Evolutionary conservation across 2,329 filamentous ascomycete species (phyloP), one percentile per base, ranked within the genome.

Genomic region (Claviceps humidiphila): DNA sequence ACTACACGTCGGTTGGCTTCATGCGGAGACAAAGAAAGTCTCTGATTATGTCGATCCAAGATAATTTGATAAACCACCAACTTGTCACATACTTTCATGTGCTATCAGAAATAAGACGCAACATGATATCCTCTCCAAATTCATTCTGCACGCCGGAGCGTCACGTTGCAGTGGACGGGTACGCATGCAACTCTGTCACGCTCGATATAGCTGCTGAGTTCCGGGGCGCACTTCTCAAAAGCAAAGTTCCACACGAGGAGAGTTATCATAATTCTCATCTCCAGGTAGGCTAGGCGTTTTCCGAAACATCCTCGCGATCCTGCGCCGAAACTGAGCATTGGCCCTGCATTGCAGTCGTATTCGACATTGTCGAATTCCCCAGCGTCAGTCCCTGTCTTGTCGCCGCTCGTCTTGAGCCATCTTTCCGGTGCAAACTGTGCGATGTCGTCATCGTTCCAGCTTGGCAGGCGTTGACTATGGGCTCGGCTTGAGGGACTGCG

Each of bases 381-480:
- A 2, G 4, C 17, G 5, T 4, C 40, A 39, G 49, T 39, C 11
- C 24, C 17, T 11, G 39, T 30, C 26, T 39, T 17, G 26, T 50
- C 24, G 30, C 59, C 43, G 34, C 60, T 45, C 17, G 34, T 60
- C 47, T 49, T 51, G 1, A 71, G 58, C 69, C 69, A 71, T 4
- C 67, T 56, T 52, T 71, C 68, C 0, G 69, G 68, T 22, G 58
- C 50, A 45, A 70, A 72, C 0, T 54, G 44, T 38, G 34, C 57
- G 47, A 53, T 55, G 40, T 57, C 61, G n/a, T 44, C 54, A 38
- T 64, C 56, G 3, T 63, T 57, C 64, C 64, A 59, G 44, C 56
- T 17, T 47, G 57, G 52, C 57, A 64, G 48, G 58, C 60, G 47
- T 5, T 53, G 39, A 16, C 55, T 17, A 38, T 38, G 38, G 9